Percentiles rank a stretch among this genome's conserved stretches.
phyloP scores from a whole-genome alignment of 176 grass and related monocot genomes.

The Saccharum spontaneum region DNA sequence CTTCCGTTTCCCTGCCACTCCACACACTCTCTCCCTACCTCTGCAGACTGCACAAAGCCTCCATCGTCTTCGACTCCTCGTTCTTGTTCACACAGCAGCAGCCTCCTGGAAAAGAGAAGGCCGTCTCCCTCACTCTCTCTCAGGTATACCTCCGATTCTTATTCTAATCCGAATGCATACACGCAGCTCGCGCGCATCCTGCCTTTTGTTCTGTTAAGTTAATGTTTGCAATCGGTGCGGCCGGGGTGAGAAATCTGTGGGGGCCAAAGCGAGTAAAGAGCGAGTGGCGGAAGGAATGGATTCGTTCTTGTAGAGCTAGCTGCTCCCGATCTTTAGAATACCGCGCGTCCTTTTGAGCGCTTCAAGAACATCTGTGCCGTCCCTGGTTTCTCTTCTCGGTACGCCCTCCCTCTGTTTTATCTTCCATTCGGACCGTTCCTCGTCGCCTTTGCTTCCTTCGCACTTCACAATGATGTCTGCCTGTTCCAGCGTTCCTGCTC shows the following conservation, averaged over 20 bases:
- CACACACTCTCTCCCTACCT: background rate
- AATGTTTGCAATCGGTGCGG: slow-evolving; percentile 40
- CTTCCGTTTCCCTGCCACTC: slow-evolving; percentile 12
- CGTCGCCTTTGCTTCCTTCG: slow-evolving; percentile 41
- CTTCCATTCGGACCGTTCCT: background rate
- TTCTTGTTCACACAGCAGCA: slow-evolving; percentile 32
- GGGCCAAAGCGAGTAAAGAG: slow-evolving; percentile 21
- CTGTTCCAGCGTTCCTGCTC: background rate
- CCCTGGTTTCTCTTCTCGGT: background rate
- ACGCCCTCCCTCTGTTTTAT: background rate
- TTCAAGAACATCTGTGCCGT: slow-evolving; percentile 42
- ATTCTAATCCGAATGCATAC: slow-evolving; percentile 34
- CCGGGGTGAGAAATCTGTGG: slow-evolving; percentile 30
- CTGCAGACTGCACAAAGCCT: slow-evolving; percentile 9
- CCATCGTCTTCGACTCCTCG: slow-evolving; percentile 5
- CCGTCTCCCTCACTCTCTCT: background rate
- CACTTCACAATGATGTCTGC: slow-evolving; percentile 56
- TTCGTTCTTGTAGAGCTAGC: slow-evolving; percentile 25
- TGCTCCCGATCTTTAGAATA: slow-evolving; percentile 46
- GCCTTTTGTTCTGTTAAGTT: slow-evolving; percentile 39
- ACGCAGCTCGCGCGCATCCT: background rate
- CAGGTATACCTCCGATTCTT: slow-evolving; percentile 42
- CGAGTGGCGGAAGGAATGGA: background rate
- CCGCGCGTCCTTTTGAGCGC: slow-evolving; percentile 28
- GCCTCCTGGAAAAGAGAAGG: slow-evolving; percentile 17